These are phyloP conservation scores for Entomophthora muscae DNA, from an alignment of 371 early-diverging fungal species.

Conservation along the genomic window DNA sequence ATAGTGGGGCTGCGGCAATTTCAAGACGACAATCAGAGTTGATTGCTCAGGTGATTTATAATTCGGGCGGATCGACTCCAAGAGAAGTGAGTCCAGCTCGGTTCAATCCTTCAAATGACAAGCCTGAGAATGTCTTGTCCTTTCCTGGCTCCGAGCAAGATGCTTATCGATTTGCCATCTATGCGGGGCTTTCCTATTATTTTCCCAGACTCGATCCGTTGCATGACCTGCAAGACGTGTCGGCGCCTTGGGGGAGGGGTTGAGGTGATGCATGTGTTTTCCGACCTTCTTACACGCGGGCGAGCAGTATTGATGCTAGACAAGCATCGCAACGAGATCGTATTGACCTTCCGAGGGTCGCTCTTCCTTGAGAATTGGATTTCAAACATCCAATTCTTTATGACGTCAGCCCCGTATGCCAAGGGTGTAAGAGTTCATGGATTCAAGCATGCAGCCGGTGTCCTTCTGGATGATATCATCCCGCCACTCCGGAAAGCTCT, in stretches of 20 bases:
- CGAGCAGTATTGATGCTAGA: neutral
- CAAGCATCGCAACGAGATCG: neutral
- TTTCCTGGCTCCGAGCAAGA: neutral
- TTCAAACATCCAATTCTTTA: neutral
- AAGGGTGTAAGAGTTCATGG: no score
- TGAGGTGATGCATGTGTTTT: neutral
- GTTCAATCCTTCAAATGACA: no score
- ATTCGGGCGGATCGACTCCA: no score
- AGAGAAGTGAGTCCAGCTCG: no score
- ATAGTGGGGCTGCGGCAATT: no score
- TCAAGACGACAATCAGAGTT: no score
- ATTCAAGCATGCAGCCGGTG: conserved; percentile 1
- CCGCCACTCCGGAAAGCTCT: neutral
- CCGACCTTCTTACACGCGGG: neutral
- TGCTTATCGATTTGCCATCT: neutral
- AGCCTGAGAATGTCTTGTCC: no score
- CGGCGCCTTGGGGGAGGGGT: neutral
- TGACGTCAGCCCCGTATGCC: no score
- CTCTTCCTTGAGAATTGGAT: conserved; percentile 1
- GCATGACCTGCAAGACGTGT: neutral
- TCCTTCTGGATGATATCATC: neutral
- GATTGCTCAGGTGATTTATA: no score
- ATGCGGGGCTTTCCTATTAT: neutral
- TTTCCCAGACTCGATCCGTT: neutral
- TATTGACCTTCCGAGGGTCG: neutral